phyloP scores from a whole-genome alignment of 2,329 filamentous ascomycete genomes.

The Penicillium sp. region DNA sequence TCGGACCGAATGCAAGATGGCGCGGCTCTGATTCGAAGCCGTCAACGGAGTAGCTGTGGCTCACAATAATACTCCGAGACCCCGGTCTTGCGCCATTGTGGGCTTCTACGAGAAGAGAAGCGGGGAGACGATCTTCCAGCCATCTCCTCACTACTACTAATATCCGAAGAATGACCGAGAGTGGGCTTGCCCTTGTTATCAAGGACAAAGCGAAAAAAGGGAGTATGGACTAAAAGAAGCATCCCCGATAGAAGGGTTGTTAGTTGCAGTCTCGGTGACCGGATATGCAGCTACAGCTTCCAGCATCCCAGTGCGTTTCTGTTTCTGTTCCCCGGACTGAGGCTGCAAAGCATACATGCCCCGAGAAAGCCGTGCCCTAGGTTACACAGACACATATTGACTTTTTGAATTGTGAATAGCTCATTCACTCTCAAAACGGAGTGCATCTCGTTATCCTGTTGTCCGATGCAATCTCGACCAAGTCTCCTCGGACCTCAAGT shows the following conservation, averaged over 20 bases:
- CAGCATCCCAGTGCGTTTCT: neutral
- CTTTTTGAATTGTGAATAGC: neutral
- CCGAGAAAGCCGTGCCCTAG: neutral
- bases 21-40: neutral
- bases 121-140: neutral
- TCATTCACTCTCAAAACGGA: neutral
- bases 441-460: neutral
- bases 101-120: neutral
- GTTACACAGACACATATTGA: neutral
- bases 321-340: neutral
- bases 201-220: neutral
- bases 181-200: neutral
- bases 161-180: neutral
- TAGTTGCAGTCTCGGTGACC: neutral
- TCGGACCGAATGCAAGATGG: neutral
- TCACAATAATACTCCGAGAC: neutral
- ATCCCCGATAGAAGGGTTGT: neutral
- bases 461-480: slow-evolving; percentile 6
- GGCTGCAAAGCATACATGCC: neutral
- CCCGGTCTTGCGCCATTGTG: neutral
- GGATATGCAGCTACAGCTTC: neutral
- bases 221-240: neutral
- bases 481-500: slow-evolving; percentile 4
- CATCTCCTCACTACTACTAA: neutral
- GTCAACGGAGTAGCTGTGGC: neutral